Evolutionary conservation across 805 yeast species (phyloP), one percentile per base, ranked within the genome.

Genomic region (Nakazawaea anatomiae): DNA sequence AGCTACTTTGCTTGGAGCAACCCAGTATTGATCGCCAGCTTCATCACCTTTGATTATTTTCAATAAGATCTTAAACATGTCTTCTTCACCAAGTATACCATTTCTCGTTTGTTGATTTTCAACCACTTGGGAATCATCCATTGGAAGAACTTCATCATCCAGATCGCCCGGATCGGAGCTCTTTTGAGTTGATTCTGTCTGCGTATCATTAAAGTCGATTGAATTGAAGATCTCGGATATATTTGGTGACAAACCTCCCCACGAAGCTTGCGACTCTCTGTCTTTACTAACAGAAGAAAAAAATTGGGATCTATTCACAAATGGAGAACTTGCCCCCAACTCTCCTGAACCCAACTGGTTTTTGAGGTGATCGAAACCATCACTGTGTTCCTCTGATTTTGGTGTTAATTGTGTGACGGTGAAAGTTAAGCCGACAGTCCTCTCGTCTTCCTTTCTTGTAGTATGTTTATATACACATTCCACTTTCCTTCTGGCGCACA

Each of bases 391-490:
- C 25, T 18, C 25, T 18, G 35, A 9, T 32, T 8, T 32, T 32
- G 8, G 35, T 32, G 35, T 9, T 8, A 9, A 32, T 32, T 8
- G 11, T 9, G 35, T 32, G 11, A 11, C 11, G 11, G 35, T 32
- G 40, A 18, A 11, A 7, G 40, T 11, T 8, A 12, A 2, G n/a
- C 14, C n/a, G 14, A 11, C 18, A 38, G 40, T 38, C 44, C 35
- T 27, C 11, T 42, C 35, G 8, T 6, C 14, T 8, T 11, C 25
- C 18, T 27, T 41, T 27, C n/a, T 8, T 6, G n/a, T 29, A 31
- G 39, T 32, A 14, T 32, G 31, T 32, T 32, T 48, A 57, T 86
- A 87, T 58, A 84, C 89, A 64, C 94, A 86, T 1, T 58, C 54
- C 10, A 65, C 62, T 1, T 65, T 63, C 2, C 74, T 64, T 55